These are phyloP conservation scores for Drechslera avenae DNA, from an alignment of 2,329 filamentous ascomycete species.

Conservation along the genomic window DNA sequence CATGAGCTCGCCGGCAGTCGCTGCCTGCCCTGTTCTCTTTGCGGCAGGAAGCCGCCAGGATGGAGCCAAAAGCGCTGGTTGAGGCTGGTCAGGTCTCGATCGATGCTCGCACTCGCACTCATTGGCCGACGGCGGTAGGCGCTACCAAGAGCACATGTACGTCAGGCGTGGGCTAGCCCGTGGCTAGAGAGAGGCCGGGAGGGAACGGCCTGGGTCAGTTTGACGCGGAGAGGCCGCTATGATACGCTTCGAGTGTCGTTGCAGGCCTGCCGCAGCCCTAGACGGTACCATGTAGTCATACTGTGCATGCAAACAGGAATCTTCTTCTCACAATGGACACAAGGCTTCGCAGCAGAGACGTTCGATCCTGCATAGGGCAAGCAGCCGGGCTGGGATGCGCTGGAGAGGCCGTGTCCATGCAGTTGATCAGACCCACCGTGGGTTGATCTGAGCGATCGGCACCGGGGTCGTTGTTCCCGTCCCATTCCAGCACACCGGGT, in stretches of 20 bases:
- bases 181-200: conserved; percentile 18
- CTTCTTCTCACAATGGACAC: not conserved
- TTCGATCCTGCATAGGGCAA: not conserved
- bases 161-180: conserved; percentile 18
- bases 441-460: conserved; percentile 16
- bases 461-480: conserved; percentile 20
- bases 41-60: conserved; percentile 1
- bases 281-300: conserved; percentile 12
- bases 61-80: conserved; percentile 6
- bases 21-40: not conserved
- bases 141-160: conserved; percentile 15
- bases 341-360: not conserved
- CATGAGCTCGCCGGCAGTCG: not conserved
- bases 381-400: not conserved
- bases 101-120: conserved; percentile 5
- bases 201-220: conserved; percentile 16
- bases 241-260: conserved; percentile 9
- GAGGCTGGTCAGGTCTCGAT: conserved; percentile 10
- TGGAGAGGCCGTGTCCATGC: not conserved
- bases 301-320: conserved; percentile 11
- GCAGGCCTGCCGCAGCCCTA: conserved; percentile 10
- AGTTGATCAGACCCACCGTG: not conserved
- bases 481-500: conserved; percentile 2
- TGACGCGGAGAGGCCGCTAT: conserved; percentile 22
- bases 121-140: conserved; percentile 7